Conservation (phyloP, 768 basidiomycete genomes). For the Rhizopogon roseolus region DNA sequence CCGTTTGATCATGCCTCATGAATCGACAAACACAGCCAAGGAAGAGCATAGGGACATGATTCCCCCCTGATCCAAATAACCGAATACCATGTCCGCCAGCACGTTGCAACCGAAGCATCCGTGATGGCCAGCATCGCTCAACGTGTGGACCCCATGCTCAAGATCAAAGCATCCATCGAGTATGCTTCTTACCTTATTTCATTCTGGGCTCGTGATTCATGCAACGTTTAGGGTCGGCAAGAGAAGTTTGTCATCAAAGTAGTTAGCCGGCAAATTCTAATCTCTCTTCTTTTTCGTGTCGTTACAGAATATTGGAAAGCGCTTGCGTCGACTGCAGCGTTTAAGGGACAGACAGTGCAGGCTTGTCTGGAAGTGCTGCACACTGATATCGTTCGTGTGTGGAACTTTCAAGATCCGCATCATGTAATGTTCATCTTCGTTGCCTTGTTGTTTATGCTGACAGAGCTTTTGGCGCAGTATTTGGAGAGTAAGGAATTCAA, state of each 20-base stretch:
- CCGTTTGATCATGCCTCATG: not conserved
- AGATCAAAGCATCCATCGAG: constrained; percentile 3
- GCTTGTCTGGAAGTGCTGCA: no score
- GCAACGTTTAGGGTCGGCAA: not conserved
- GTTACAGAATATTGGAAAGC: no score
- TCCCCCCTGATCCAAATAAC: not conserved
- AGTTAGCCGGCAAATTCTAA: not conserved
- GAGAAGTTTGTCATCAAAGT: constrained; percentile 1
- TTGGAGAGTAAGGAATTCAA: constrained; percentile 1
- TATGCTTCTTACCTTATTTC: not conserved
- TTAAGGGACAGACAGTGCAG: no score
- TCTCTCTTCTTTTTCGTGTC: no score
- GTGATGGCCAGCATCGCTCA: constrained; percentile 1
- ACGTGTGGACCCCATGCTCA: not conserved
- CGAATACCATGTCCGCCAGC: not conserved
- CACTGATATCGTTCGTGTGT: constrained; percentile 11
- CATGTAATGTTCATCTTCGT: not conserved
- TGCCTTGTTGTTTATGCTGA: not conserved
- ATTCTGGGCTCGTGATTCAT: not conserved
- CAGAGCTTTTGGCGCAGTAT: not conserved
- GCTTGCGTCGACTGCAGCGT: no score
- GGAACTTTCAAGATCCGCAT: constrained; percentile 13
- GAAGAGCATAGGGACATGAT: not conserved
- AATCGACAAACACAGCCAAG: not conserved
- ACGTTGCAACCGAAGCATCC: no score